phyloP scores from a whole-genome alignment of 2,329 filamentous ascomycete genomes.

The Claviceps citrina region DNA sequence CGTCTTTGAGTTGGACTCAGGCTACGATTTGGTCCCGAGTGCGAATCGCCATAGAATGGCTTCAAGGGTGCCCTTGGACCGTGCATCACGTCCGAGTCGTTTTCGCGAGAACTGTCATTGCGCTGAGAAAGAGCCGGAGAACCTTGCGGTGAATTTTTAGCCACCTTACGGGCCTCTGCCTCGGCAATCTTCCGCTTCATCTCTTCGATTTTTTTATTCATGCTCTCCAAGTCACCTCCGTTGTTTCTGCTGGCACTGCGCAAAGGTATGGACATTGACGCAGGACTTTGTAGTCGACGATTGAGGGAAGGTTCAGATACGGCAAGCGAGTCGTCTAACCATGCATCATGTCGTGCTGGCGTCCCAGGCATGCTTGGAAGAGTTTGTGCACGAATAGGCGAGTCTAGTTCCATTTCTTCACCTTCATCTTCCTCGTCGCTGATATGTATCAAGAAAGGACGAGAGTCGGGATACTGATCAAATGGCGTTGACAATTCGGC shows the following conservation, averaged over 20 bases:
- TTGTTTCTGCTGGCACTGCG: conserved; percentile 19
- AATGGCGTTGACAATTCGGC: conserved; percentile 20
- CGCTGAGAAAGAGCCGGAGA: conserved; percentile 17
- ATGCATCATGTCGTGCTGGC: conserved; percentile 19
- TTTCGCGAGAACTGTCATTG: conserved; percentile 13
- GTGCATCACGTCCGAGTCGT: conserved; percentile 10
- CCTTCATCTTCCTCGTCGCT: conserved; percentile 56
- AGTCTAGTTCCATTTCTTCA: conserved; percentile 47
- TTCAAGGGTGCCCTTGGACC: not conserved
- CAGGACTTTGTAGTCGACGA: conserved; percentile 26
- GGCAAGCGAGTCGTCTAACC: conserved; percentile 30
- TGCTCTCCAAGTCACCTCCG: conserved; percentile 29
- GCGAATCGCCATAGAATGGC: not conserved
- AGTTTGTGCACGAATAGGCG: conserved; percentile 28
- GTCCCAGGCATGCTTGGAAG: conserved; percentile 17
- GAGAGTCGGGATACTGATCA: conserved; percentile 40
- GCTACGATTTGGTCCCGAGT: not conserved
- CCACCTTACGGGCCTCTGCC: conserved; percentile 39
- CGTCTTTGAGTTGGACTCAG: conserved; percentile 5
- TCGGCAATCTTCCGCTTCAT: conserved; percentile 45
- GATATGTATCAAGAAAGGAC: conserved; percentile 65
- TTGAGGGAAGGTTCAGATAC: conserved; percentile 24
- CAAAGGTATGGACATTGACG: conserved; percentile 23
- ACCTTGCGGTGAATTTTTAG: conserved; percentile 19
- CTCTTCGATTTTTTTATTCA: conserved; percentile 44